phyloP scores from a whole-genome alignment of 805 yeast species.

The Nakazawaea sp. region DNA sequence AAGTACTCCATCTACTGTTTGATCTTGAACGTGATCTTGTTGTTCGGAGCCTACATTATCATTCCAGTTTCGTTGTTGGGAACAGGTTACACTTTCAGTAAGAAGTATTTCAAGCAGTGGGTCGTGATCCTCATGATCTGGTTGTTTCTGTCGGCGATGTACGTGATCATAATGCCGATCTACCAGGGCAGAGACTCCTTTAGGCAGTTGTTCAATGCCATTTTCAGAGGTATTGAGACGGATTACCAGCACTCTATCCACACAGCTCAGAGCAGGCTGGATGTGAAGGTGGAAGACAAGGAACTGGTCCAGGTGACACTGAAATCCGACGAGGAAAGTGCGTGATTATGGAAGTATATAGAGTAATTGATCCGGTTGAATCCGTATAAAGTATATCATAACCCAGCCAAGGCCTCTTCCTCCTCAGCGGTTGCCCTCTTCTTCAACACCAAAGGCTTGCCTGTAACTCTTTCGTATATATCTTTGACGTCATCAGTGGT shows the following conservation, averaged over 20 bases:
- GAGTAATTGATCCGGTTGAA: not conserved
- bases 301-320: too few species aligned
- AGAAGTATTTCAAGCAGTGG: slow-evolving; percentile 28
- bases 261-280: not conserved
- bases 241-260: slow-evolving; percentile 6
- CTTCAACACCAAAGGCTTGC: slow-evolving; percentile 84
- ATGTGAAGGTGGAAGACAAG: too few species aligned
- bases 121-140: slow-evolving; percentile 31
- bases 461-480: slow-evolving; percentile 84
- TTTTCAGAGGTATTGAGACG: slow-evolving; percentile 6
- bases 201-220: slow-evolving; percentile 2
- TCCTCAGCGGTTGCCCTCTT: slow-evolving; percentile 65
- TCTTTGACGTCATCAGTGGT: slow-evolving; percentile 97
- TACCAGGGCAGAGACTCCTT: slow-evolving; percentile 24
- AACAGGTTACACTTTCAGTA: slow-evolving; percentile 25
- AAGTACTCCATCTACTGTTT: slow-evolving; percentile 34
- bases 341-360: too few species aligned
- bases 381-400: too few species aligned
- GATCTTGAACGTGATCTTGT: slow-evolving; percentile 26
- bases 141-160: slow-evolving; percentile 26
- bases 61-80: slow-evolving; percentile 28
- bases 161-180: slow-evolving; percentile 30
- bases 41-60: slow-evolving; percentile 24
- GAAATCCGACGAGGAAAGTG: too few species aligned
- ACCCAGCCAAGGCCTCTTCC: slow-evolving; percentile 40